Base-by-base conservation (phyloP, 192 early-diverging fungal genomes). In the Rhizophagus prolifer region DNA sequence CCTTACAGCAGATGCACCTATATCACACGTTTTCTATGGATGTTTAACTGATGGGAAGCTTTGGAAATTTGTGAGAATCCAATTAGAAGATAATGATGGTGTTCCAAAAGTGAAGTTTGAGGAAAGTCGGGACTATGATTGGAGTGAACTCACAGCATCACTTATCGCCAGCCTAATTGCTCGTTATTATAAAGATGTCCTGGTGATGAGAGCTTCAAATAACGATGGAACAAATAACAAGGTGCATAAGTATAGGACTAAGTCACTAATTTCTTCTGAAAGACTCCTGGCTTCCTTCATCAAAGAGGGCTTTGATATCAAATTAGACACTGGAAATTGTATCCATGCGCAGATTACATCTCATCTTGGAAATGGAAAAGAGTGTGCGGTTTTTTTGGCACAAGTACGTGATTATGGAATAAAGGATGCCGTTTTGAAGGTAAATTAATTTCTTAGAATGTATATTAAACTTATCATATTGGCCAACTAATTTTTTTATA, bases 351-450 rank as follows among this genome's bases (percentile, higher is more conserved):
- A 70, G 69, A 70, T 70, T 5, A 70, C 46, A 70, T 70, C 69
- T 70, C 69, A 47, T 46, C 69, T 70, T 47, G 69, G 44, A 70
- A 70, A 0, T 70, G 41, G 46, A 70, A 70, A 46, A 70, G 69
- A 70, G 46, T 70, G 69, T 70, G 54, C 54, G 54, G 67, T 69
- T 69, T 72, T 72, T 72, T 72, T 72, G 71, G 71, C 31, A 73
- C 71, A 73, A 73, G 71, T 73, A 60, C 58, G 28, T 54, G 71
- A 73, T 73, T 73, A 59, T 73, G 28, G 54, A 73, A 73, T 73
- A 73, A 73, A 73, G 71, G 71, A 73, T 54, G 71, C 54, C 58
- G 54, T 73, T 73, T 60, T 73, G 71, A 73, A 73, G 71, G 71
- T 73, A 73, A 73, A 73, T 73, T 73, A 73, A 72, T 72, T 28